Base-by-base conservation (phyloP, 2,329 filamentous ascomycete genomes). In the Penicillium oxalicum region DNA sequence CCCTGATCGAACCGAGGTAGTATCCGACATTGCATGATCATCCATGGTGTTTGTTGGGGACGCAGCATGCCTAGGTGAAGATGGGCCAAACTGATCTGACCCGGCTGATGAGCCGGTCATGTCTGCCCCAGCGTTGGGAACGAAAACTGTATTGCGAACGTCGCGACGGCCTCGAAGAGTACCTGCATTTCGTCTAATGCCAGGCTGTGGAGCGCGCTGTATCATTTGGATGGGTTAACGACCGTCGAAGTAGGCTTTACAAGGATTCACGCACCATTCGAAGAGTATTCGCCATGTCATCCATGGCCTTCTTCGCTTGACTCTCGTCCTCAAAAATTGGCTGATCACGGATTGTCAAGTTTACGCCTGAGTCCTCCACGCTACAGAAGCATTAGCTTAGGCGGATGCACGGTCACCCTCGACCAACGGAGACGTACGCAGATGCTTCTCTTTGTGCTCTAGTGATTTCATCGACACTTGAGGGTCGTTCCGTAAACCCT, bases 81-180 rank as follows among this genome's bases (percentile, higher is more conserved):
- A 54, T 5, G 67, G 64, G 8, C 56, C 51, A 40, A 65, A 59
- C 2, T 56, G 41, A 29, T 67, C 61, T 8, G 60, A 51, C 24
- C 55, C 54, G 12, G 57, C 53, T 58, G 65, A 45, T 38, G 61
- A 44, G 55, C 56, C 46, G 47, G 60, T 51, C 43, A 62, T 45
- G 62, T 69, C 64, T 49, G 57, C 57, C 47, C 72, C 69, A 34
- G 70, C 61, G 36, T 70, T 70, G 36, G 88, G 85, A 54, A 91
- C 77, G 63, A 93, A 91, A 47, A 95, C 84, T 1, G 91, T 96
- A 69, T 95, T 95, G 50, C 91, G 82, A 54, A 94, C 88, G 66
- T 97, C 91, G 64, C 93, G 81, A 52, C 93, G 86, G 44, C 93
- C 93, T 57, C 93, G 82, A 12, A 95, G 75, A 11, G 90, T 96